Evolutionary conservation across 495 filamentous ascomycete species (phyloP), one percentile per base, ranked within the genome.

Genomic region (Penicillium fimorum): DNA sequence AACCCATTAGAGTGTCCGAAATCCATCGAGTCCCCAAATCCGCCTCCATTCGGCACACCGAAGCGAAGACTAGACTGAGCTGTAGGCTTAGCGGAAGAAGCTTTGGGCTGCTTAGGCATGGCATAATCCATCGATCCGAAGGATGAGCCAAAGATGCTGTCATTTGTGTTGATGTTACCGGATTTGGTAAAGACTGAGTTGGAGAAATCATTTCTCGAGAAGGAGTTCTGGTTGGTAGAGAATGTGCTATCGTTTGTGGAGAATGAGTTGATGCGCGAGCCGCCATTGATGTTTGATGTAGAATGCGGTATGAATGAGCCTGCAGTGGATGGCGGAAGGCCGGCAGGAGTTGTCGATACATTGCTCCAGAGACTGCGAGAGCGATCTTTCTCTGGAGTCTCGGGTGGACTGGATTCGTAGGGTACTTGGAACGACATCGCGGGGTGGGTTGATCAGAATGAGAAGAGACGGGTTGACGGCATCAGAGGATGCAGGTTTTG

Each of bases 331-430:
- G 89, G 89, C 13, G 91, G 90, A 46, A 82, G 84, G 10, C 85
- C 89, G 25, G 85, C 84, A 43, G 91, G 91, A 20, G 91, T 93
- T 1, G 87, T 92, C 1, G 91, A 92, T 32, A 84, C 79, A 64
- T 85, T 71, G 51, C 71, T 69, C 54, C 75, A 70, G 15, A 74
- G 60, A 49, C 71, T 72, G 47, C 71, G 73, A 22, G 63, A 63
- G 55, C 74, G 73, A 15, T 60, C 66, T 60, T 76, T 77, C n/a
- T 68, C 72, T 11, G 76, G 76, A 1, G 76, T 79, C 40, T 70
- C 68, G 3, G 75, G 74, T 5, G 70, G 65, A 18, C 68, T 73
- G 5, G 73, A 67, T 15, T 72, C 71, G 50, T 66, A 70, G 10
- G 72, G 68, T 15, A 74, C 63, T 52, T 71, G 57, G 60, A 77